Evolutionary conservation across 1,284 basidiomycete genomes (phyloP).

Genomic region (Fistulina hepatica): DNA sequence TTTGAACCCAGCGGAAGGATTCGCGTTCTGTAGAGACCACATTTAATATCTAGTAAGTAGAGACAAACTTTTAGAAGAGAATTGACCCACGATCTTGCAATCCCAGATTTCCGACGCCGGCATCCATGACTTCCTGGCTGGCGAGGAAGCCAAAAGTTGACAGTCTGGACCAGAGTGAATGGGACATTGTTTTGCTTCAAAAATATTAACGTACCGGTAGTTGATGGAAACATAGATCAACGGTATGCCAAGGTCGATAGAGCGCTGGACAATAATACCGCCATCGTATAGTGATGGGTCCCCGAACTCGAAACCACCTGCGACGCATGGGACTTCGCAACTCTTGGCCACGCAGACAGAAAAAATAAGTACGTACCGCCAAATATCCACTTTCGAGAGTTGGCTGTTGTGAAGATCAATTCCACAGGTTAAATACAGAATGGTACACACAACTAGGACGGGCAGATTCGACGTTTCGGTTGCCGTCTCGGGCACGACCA

Average conservation of each 20-base stretch:
- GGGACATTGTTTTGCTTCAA: too few species aligned
- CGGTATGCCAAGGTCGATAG: constrained; percentile 34
- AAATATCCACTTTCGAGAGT: constrained; percentile 36
- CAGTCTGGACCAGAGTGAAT: neutral
- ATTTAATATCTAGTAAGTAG: neutral
- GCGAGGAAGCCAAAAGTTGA: constrained; percentile 31
- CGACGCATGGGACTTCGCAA: neutral
- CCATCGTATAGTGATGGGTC: constrained; percentile 33
- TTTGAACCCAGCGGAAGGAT: constrained; percentile 55
- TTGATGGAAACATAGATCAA: constrained; percentile 48
- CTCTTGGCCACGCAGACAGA: neutral
- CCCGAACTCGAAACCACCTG: constrained; percentile 37
- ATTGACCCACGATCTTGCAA: constrained; percentile 28
- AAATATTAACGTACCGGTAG: constrained; percentile 31
- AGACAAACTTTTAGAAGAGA: constrained; percentile 1
- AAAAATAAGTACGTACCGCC: constrained; percentile 32
- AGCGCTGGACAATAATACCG: constrained; percentile 33
- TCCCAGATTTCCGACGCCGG: constrained; percentile 37
- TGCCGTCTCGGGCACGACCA: constrained; percentile 36
- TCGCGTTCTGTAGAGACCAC: constrained; percentile 41
- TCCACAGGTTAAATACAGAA: neutral
- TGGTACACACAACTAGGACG: constrained; percentile 42
- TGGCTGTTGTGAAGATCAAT: neutral
- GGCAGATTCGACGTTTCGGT: constrained; percentile 34
- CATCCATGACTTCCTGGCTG: constrained; percentile 31